Evolutionary conservation across 2,329 filamentous ascomycete species (phyloP).

Genomic region (Parastagonospora nodorum): DNA sequence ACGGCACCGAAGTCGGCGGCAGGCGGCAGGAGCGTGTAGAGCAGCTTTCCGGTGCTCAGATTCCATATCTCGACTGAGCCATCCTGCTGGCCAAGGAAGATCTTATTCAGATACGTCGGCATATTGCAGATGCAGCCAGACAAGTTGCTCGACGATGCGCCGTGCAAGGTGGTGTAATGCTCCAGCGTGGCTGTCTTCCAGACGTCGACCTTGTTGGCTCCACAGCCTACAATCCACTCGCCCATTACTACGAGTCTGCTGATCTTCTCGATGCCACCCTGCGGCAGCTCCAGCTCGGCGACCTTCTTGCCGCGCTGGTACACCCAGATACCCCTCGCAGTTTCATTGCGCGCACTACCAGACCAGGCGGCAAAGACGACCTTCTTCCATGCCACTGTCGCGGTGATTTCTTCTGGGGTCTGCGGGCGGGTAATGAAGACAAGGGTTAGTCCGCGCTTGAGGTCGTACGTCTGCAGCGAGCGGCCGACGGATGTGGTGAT

Average conservation of each 20-base stretch:
- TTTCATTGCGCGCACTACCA: constrained; percentile 56
- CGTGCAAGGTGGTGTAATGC: constrained; percentile 82
- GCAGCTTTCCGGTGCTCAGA: constrained; percentile 83
- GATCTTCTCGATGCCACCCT: constrained; percentile 71
- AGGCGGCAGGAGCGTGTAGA: constrained; percentile 86
- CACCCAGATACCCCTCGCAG: constrained; percentile 76
- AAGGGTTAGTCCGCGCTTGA: constrained; percentile 86
- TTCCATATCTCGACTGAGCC: constrained; percentile 98
- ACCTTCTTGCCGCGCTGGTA: constrained; percentile 90
- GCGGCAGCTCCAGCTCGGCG: constrained; percentile 72
- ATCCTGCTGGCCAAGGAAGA: constrained; percentile 85
- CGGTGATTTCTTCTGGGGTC: constrained; percentile 83
- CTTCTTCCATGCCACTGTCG: constrained; percentile 85
- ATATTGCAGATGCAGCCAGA: constrained; percentile 82
- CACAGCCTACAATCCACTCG: constrained; percentile 86
- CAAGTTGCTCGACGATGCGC: constrained; percentile 68
- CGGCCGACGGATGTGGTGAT: constrained; percentile 93
- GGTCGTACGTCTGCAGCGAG: constrained; percentile 92
- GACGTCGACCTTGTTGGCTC: constrained; percentile 76
- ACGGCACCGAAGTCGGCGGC: constrained; percentile 75
- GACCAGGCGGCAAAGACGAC: constrained; percentile 91
- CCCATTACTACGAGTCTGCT: constrained; percentile 82
- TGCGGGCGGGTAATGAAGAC: constrained; percentile 92
- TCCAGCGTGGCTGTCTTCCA: constrained; percentile 85
- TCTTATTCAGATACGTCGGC: constrained; percentile 95